A percentile compares a stretch with the other conserved stretches of the same genome.
Conservation (phyloP, 805 yeast genomes). For the Saccharomycopsis oosterbeekiorum region DNA sequence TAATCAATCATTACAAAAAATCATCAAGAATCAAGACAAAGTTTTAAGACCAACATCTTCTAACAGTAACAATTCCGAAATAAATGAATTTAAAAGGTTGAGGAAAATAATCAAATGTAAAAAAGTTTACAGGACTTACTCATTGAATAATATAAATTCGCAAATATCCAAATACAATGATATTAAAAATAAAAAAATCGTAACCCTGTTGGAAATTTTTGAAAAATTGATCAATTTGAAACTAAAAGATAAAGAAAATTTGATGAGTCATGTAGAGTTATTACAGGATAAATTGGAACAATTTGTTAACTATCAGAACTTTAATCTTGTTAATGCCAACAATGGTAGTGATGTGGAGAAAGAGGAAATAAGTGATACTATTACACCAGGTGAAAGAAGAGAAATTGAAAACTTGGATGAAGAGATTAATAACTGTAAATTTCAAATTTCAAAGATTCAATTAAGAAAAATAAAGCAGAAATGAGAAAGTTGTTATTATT, state of each 20-base stretch:
- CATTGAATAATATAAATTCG: conserved; percentile 14
- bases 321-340: neutral
- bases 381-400: conserved; percentile 4
- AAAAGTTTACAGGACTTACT: conserved; percentile 17
- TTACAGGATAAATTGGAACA: conserved; percentile 14
- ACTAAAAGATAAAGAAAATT: conserved; percentile 15
- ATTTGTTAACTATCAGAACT: conserved; percentile 9
- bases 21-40: conserved; percentile 6
- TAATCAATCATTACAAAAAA: conserved; percentile 9
- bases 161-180: conserved; percentile 17
- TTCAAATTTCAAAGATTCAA: conserved; percentile 16
- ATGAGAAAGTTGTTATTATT: neutral
- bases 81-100: conserved; percentile 15
- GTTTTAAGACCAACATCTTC: conserved; percentile 3
- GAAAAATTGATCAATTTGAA: conserved; percentile 16
- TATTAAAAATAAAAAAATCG: conserved; percentile 14
- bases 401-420: conserved; percentile 12
- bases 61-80: neutral
- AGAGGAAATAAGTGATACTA: neutral
- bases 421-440: conserved; percentile 7
- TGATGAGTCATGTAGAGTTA: conserved; percentile 11
- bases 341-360: neutral
- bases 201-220: conserved; percentile 16
- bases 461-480: conserved; percentile 5
- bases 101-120: conserved; percentile 11